Conservation (phyloP, 2,329 filamentous ascomycete species). For the Aspergillus viridinutans region DNA sequence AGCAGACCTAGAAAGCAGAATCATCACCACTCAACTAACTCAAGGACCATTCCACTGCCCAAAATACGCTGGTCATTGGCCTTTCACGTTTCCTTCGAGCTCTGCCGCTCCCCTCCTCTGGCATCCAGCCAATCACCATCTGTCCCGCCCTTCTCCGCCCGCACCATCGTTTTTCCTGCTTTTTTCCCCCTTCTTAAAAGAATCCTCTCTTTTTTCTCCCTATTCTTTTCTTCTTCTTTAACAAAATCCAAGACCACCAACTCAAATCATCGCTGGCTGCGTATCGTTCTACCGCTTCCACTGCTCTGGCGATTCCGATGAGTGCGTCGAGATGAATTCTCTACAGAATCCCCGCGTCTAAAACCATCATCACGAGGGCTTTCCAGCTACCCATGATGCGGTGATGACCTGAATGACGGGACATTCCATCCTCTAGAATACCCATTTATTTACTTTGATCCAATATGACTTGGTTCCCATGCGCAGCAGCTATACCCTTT, state of each 20-base stretch:
- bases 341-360: conserved; percentile 58
- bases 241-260: conserved; percentile 61
- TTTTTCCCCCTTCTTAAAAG: conserved; percentile 15
- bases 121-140: conserved; percentile 26
- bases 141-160: conserved; percentile 18
- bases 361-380: conserved; percentile 74
- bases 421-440: conserved; percentile 25
- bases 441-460: conserved; percentile 1
- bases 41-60: neutral
- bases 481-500: neutral
- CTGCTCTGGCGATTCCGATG: conserved; percentile 68
- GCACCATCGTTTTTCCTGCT: conserved; percentile 31
- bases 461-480: neutral
- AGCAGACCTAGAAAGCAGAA: neutral
- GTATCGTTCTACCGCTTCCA: conserved; percentile 36
- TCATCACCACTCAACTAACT: neutral
- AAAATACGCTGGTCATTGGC: neutral
- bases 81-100: conserved; percentile 3
- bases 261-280: conserved; percentile 70
- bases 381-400: conserved; percentile 39
- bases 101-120: neutral
- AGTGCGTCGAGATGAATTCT: conserved; percentile 63
- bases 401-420: conserved; percentile 46
- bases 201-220: conserved; percentile 12
- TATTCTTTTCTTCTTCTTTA: conserved; percentile 36